Percentiles rank a stretch among this genome's conserved stretches.
Evolutionary conservation across 148 eudicot species (phyloP).

Genomic region (Chenopodium quinoa): DNA sequence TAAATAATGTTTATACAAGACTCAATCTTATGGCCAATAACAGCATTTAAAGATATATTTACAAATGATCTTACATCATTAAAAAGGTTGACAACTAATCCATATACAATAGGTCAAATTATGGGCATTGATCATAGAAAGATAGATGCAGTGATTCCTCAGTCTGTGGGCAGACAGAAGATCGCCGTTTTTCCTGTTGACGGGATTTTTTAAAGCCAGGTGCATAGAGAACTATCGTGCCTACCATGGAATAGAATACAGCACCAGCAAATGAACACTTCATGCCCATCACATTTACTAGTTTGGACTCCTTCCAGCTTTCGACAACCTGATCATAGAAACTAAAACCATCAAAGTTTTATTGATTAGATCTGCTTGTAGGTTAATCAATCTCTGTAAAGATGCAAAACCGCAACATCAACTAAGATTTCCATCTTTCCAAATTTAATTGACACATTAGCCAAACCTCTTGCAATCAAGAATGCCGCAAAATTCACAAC

Average conservation of each 20-base stretch:
- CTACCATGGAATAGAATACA: conserved; percentile 10
- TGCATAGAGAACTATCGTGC: conserved; percentile 2
- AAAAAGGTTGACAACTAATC: not conserved
- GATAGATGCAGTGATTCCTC: not conserved
- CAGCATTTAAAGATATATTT: not conserved
- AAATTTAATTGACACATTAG: not conserved
- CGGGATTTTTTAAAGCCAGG: not conserved
- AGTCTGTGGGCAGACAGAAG: not conserved
- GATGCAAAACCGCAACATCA: not conserved
- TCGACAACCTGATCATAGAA: conserved; percentile 18
- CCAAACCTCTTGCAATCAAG: not conserved
- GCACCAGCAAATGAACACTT: conserved; percentile 12
- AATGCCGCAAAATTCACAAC: not conserved
- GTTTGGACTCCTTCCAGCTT: conserved; percentile 23
- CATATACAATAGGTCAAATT: not conserved
- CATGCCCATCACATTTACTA: conserved; percentile 15
- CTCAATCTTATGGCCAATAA: not conserved
- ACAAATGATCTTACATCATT: not conserved
- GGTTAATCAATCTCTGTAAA: not conserved
- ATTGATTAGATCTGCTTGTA: not conserved
- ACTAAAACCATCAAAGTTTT: not conserved
- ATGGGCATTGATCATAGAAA: not conserved
- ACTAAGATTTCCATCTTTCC: not conserved
- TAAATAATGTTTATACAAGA: not conserved
- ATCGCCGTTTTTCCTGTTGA: not conserved